Evolutionary conservation across 2,329 filamentous ascomycete genomes (phyloP), one percentile per base, ranked within the genome.

Genomic region (Pestalotiopsis sp.): DNA sequence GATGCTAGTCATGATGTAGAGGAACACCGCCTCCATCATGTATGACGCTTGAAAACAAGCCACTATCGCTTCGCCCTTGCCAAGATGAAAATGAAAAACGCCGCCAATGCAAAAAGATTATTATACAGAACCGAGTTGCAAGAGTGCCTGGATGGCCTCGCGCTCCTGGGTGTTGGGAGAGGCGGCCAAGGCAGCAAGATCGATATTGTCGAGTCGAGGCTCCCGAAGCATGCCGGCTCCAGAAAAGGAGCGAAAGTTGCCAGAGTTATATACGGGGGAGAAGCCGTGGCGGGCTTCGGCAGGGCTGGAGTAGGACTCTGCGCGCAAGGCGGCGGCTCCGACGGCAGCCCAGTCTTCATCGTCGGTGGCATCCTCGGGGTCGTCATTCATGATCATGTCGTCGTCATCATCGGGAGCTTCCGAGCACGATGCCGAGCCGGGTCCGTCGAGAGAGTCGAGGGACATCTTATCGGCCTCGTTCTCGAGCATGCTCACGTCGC

Each of bases 391-490:
- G 81, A 79, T 85, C 73, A 83, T 83, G 70, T 89, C 85, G 70
- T 90, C 87, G 69, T 92, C 91, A 67, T 90, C 89, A 57, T 88
- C 88, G 20, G 31, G 31, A 31, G 91, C 92, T 75, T 94, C 92
- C 40, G 92, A 94, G 76, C 92, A 94, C 13, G 93, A 94, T 64
- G 89, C 91, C 66, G 91, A 93, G 67, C 83, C 87, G 17, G 88
- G 90, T 58, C 89, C 88, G 70, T 93, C 91, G 76, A 92, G 87
- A 57, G 77, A 79, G 75, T 93, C 92, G 63, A 94, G 87, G 70
- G 95, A 98, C 95, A 98, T 98, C 80, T 95, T 95, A 82, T 98
- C 95, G 45, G 93, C 95, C 80, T 97, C 94, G 75, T 95, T 87
- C 79, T 95, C 93, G 75, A 92, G 85, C 87, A 94, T 91, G 77